phyloP scores from a whole-genome alignment of 140 eudicot genomes.

The Flaveria floridana region DNA sequence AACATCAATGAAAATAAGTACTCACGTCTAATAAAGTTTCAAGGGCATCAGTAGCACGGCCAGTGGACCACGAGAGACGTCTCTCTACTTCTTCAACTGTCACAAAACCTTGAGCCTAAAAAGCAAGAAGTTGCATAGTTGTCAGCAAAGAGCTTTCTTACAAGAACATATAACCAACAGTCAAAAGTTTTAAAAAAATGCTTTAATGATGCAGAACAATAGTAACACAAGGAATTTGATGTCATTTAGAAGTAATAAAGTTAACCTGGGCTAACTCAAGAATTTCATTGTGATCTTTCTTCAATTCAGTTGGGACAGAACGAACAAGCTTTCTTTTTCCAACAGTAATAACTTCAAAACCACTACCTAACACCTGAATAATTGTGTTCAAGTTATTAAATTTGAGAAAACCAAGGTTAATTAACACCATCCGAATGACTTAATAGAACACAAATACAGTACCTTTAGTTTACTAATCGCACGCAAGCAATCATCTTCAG shows the following conservation, averaged over 20 bases:
- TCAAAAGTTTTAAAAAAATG: not conserved
- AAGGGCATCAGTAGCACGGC: conserved; percentile 94
- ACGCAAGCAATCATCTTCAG: conserved; percentile 95
- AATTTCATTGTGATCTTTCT: conserved; percentile 95
- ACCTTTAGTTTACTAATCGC: conserved; percentile 97
- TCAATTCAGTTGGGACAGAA: conserved; percentile 93
- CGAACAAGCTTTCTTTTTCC: conserved; percentile 92
- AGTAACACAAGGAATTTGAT: not conserved
- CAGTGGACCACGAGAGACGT: conserved; percentile 82
- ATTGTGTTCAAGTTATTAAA: conserved; percentile 19
- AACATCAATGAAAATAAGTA: conserved; percentile 7
- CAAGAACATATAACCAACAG: not conserved
- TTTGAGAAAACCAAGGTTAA: not conserved
- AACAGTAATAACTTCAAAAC: conserved; percentile 90
- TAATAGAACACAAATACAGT: conserved; percentile 18
- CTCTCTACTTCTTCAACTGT: conserved; percentile 87
- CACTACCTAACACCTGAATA: conserved; percentile 84
- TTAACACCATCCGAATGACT: not conserved
- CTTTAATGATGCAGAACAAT: not conserved
- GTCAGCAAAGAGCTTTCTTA: conserved; percentile 10
- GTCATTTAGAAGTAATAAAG: not conserved
- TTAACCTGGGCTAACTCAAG: conserved; percentile 89
- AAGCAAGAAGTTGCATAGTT: conserved; percentile 17
- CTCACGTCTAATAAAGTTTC: conserved; percentile 82
- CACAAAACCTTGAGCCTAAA: conserved; percentile 88